Base-by-base conservation (phyloP, 1,139 yeast genomes). In the Ogataea hybrid region DNA sequence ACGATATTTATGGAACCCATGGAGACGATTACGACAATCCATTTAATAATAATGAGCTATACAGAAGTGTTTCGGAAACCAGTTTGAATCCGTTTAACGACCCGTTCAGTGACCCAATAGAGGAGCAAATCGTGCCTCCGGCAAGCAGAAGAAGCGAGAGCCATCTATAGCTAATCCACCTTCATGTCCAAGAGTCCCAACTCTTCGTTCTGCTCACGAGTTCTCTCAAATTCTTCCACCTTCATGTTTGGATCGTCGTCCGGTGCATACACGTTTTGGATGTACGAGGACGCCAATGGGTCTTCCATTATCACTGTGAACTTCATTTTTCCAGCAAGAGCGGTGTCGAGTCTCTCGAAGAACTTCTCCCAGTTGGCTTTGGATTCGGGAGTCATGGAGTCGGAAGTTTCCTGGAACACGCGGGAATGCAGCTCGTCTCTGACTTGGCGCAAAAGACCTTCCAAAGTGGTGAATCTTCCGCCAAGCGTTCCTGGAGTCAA, bases 221-320 rank as follows among this genome's bases (percentile, higher is more conserved):
- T 81, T 70, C 98, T 83, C 52, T 88, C 96, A 57, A 80, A 87
- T 48, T 90, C 96, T 65, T 84, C 96, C 51, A 86, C 77, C 28
- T 64, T 73, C 97, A 94, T 92, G 62, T 90, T 88, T 52, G 99
- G 99, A 68, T 94, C 98, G 33, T 78, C 78, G 64, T 94, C 99
- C 17, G 99, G 99, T 27, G 99, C 99, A 61, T 89, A 94, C 9
- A 90, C 95, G 61, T 94, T 94, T 68, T 94, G 99, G 52, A 94
- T 84, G 60, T 94, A 94, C 0, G 97, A 88, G 6, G 95, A 82
- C 17, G 97, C 96, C 59, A 92, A 69, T 6, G 99, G 98, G 66
- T 94, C 99, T 51, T 80, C 88, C 95, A 94, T 84, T 29, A 77
- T 63, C 32, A 94, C 75, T 3, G 97, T 90, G 66, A 94, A 90